Conservation (phyloP, 2,329 filamentous ascomycete species). For the Penicillium sp. region DNA sequence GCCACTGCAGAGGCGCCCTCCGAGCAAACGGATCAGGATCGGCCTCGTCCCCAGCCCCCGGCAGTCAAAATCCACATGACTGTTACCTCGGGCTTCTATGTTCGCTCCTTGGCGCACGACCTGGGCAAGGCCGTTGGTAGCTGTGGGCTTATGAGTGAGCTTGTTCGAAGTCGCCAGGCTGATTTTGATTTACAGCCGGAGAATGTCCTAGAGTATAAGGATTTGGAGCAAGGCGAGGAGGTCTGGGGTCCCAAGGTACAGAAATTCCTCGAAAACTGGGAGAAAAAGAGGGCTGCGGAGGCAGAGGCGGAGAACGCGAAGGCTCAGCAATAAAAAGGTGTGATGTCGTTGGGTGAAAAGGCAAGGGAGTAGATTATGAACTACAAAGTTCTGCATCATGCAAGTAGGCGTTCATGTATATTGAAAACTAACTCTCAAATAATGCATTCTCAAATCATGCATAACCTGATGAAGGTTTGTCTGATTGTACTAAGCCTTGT, state of each 20-base stretch:
- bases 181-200: constrained; percentile 71
- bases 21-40: constrained; percentile 26
- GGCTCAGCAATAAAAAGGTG: constrained; percentile 5
- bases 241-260: constrained; percentile 80
- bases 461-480: too few relatives aligned
- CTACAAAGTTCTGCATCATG: neutral
- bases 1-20: constrained; percentile 16
- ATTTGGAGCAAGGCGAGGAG: constrained; percentile 74
- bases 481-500: too few relatives aligned
- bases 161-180: constrained; percentile 79
- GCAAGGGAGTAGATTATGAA: neutral
- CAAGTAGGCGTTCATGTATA: neutral
- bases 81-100: constrained; percentile 94
- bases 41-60: constrained; percentile 53
- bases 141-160: constrained; percentile 81
- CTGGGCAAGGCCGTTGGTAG: constrained; percentile 81
- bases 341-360: neutral
- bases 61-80: constrained; percentile 86
- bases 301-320: constrained; percentile 17
- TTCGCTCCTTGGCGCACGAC: constrained; percentile 90
- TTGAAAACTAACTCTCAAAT: neutral
- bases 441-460: neutral
- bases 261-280: constrained; percentile 58
- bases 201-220: constrained; percentile 78
- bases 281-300: constrained; percentile 44